Percentiles rank a stretch among this genome's conserved stretches.
These are phyloP conservation scores for Blastobotrys proliferans DNA, from an alignment of 1,139 yeast species.

Conservation along the genomic window DNA sequence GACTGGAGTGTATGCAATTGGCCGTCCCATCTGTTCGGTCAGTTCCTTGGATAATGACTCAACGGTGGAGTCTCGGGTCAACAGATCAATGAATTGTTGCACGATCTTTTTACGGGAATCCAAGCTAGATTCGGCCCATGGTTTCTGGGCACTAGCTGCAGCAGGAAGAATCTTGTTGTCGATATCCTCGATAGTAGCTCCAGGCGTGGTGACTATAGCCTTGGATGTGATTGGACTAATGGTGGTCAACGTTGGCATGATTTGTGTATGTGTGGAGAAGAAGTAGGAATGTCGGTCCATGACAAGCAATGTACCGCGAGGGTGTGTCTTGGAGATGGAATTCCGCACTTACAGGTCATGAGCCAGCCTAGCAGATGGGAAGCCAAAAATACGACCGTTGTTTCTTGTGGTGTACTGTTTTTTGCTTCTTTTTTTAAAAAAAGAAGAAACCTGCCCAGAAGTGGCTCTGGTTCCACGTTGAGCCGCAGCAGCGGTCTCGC, in stretches of 20 bases:
- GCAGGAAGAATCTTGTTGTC: constrained; percentile 24
- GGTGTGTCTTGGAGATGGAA: too few species aligned
- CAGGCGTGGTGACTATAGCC: constrained; percentile 29
- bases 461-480: too few species aligned
- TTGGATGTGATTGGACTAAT: constrained; percentile 33
- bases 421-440: too few species aligned
- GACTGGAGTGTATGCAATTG: constrained; percentile 34
- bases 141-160: constrained; percentile 31
- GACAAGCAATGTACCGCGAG: too few species aligned
- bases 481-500: too few species aligned
- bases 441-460: too few species aligned
- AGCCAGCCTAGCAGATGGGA: too few species aligned
- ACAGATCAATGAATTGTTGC: constrained; percentile 28
- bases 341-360: too few species aligned
- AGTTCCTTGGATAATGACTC: constrained; percentile 30
- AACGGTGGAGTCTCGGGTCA: constrained; percentile 27
- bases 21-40: constrained; percentile 39
- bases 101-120: constrained; percentile 32
- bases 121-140: constrained; percentile 29
- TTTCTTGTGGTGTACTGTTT: too few species aligned
- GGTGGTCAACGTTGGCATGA: constrained; percentile 28
- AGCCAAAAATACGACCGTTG: too few species aligned
- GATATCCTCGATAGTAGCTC: constrained; percentile 27
- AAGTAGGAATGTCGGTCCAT: too few species aligned
- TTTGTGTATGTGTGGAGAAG: neutral